Conservation (phyloP, 768 basidiomycete genomes). For the Pleurotus platypus region DNA sequence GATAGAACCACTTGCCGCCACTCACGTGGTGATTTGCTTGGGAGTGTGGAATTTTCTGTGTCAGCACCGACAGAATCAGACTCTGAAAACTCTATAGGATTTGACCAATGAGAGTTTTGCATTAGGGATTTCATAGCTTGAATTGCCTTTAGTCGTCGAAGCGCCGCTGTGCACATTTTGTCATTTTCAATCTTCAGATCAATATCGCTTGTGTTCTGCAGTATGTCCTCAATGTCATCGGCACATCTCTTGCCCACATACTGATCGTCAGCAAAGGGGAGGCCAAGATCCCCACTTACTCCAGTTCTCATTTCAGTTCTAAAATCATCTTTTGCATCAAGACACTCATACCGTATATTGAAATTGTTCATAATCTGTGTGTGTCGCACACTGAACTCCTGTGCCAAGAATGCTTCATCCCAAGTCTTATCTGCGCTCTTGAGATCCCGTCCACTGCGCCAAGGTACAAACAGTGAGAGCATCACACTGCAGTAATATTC, state of each 20-base stretch:
- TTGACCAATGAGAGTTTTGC: neutral
- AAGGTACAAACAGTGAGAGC: conserved; percentile 27
- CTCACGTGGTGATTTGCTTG: neutral
- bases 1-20: neutral
- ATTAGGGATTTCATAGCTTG: neutral
- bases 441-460: conserved; percentile 22
- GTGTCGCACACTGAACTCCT: conserved; percentile 13
- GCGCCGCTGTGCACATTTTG: neutral
- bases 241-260: neutral
- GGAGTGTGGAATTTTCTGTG: neutral
- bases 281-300: neutral
- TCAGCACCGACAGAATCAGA: neutral
- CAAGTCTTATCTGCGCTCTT: conserved; percentile 16
- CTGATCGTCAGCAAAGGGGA: neutral
- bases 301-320: conserved; percentile 4
- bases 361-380: conserved; percentile 23
- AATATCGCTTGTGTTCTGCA: neutral
- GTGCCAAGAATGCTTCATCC: conserved; percentile 18
- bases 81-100: neutral
- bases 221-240: neutral
- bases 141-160: neutral
- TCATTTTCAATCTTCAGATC: neutral
- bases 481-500: conserved; percentile 27
- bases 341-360: conserved; percentile 31
- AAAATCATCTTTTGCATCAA: conserved; percentile 31